phyloP scores from a whole-genome alignment of 2,329 filamentous ascomycete species.

The Epichloe sibirici region DNA sequence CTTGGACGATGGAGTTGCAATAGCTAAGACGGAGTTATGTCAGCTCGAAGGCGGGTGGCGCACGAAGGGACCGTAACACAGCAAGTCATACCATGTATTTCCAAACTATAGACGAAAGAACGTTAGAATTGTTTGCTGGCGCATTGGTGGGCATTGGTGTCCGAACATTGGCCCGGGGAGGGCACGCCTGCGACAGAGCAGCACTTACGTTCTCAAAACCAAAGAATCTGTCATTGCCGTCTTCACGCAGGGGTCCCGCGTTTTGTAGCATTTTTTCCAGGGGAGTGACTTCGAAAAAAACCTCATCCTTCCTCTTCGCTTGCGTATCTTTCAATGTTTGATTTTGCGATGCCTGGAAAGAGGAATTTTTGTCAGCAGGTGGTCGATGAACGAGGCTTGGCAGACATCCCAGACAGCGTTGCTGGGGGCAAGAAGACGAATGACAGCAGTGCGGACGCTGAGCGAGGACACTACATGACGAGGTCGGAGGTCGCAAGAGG shows the following conservation, averaged over 20 bases:
- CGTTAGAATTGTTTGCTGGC: background rate
- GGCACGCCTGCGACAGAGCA: background rate
- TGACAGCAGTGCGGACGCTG: background rate
- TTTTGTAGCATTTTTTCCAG: constrained; percentile 67
- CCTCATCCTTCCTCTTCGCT: constrained; percentile 44
- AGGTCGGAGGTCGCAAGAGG: background rate
- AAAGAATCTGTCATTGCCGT: constrained; percentile 97
- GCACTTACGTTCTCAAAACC: constrained; percentile 87
- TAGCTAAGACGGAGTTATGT: constrained; percentile 47
- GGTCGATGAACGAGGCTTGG: constrained; percentile 8
- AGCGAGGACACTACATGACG: background rate
- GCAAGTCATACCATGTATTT: constrained; percentile 69
- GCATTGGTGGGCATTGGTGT: background rate
- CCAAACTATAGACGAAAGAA: constrained; percentile 54
- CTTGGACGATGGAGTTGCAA: constrained; percentile 96
- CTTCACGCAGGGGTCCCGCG: constrained; percentile 65
- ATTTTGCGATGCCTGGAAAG: constrained; percentile 30
- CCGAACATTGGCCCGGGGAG: background rate
- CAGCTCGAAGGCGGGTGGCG: background rate
- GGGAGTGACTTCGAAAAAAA: constrained; percentile 46
- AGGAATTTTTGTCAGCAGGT: constrained; percentile 22
- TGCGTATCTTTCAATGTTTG: constrained; percentile 32
- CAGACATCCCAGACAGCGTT: background rate
- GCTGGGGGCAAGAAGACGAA: background rate
- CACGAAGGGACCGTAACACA: background rate